Percentiles rank a stretch among this genome's conserved stretches.
Conservation (phyloP, 306 rosid genomes). For the Pyrus betulifolia region DNA sequence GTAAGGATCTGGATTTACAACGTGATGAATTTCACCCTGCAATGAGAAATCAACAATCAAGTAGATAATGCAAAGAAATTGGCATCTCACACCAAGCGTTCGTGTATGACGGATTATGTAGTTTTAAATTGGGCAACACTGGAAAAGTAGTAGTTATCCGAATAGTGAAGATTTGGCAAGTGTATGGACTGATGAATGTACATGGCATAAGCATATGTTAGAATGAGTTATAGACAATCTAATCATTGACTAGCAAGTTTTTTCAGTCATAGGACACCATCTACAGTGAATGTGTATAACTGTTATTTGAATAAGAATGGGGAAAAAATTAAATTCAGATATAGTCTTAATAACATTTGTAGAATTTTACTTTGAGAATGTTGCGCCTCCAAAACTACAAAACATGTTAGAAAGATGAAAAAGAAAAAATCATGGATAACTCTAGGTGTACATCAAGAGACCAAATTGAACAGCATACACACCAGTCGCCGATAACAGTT, state of each 20-base stretch:
- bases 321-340: not conserved
- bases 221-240: not conserved
- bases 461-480: not conserved
- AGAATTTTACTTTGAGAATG: not conserved
- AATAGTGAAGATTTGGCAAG: not conserved
- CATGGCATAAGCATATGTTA: not conserved
- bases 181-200: not conserved
- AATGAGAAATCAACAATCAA: conserved; percentile 13
- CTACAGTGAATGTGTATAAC: not conserved
- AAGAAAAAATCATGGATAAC: not conserved
- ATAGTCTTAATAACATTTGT: not conserved
- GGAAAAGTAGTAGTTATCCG: not conserved
- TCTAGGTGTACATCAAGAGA: not conserved
- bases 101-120: not conserved
- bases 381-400: not conserved
- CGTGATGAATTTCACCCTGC: conserved; percentile 86
- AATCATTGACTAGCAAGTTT: not conserved
- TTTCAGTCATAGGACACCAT: not conserved
- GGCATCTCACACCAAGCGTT: not conserved
- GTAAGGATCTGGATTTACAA: conserved; percentile 82
- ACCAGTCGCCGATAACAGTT: not conserved
- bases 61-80: conserved; percentile 11
- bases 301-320: not conserved
- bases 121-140: not conserved
- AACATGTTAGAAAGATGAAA: not conserved